Evolutionary conservation across 306 rosid genomes (phyloP).

Genomic region (Corylus avellana): DNA sequence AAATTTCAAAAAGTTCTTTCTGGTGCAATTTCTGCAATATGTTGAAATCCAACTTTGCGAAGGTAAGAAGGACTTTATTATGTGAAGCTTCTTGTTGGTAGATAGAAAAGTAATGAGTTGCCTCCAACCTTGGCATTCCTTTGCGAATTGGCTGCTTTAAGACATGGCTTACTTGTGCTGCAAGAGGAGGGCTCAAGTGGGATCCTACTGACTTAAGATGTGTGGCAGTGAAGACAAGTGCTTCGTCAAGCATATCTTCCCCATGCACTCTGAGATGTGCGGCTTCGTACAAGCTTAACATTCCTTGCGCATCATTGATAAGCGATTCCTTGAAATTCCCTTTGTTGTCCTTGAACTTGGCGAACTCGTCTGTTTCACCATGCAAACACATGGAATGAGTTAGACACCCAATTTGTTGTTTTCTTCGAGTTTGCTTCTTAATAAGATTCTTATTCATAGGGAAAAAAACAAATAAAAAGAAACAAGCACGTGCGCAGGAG

Average conservation of each 20-base stretch:
- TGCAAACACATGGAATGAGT: not conserved
- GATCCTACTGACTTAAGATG: not conserved
- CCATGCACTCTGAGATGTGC: not conserved
- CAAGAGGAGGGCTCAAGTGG: not conserved
- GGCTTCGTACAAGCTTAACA: slow-evolving; percentile 12
- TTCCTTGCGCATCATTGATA: not conserved
- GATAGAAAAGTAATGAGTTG: slow-evolving; percentile 5
- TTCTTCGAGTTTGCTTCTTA: too few relatives aligned
- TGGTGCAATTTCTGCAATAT: slow-evolving; percentile 41
- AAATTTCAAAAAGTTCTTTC: slow-evolving; percentile 31
- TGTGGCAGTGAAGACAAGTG: slow-evolving; percentile 5
- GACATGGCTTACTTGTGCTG: slow-evolving; percentile 1
- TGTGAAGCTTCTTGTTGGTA: slow-evolving; percentile 16
- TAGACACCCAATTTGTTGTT: too few relatives aligned
- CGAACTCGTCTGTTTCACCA: not conserved
- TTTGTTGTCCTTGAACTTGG: not conserved
- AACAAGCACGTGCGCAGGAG: too few relatives aligned
- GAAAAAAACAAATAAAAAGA: too few relatives aligned
- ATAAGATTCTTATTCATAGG: too few relatives aligned
- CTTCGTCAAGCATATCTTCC: slow-evolving; percentile 15
- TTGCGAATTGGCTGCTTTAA: slow-evolving; percentile 18
- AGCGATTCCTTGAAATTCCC: not conserved
- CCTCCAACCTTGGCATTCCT: slow-evolving; percentile 11
- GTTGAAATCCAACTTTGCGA: slow-evolving; percentile 41
- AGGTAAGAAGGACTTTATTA: slow-evolving; percentile 3